Base-by-base conservation (phyloP, 805 yeast genomes). In the Ogataea neopini region DNA sequence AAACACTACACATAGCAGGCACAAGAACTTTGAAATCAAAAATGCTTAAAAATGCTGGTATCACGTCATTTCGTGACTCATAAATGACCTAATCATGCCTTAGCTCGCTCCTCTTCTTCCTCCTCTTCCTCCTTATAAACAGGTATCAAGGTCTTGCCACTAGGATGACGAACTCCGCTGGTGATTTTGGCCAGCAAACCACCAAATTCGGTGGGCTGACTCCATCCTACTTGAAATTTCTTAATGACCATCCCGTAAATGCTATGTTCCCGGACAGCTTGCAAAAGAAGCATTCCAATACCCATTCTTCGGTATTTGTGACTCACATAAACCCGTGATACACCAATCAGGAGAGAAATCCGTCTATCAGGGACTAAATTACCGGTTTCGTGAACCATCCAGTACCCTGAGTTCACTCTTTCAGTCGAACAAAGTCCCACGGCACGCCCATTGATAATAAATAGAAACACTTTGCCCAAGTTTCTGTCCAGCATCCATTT, bases 121-220 rank as follows among this genome's bases (percentile, higher is more conserved):
- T 26, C 40, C 17, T 43, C 51, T 7, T 52, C 53, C 47, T 61
- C 66, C n/a, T 54, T 53, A 57, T 79, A 80, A 1, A 80, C 76
- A 0, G 84, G 83, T 5, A 80, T 65, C 33, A 80, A 62, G 0
- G 60, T 50, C 52, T 72, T 76, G 0, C 84, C 84, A 22, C 75
- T 66, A 47, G 73, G 75, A 58, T 84, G 88, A 22, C 48, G 62
- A 1, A 75, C 77, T 0, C 84, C 81, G 57, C 80, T 82, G 58
- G 79, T 84, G 25, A 59, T 65, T 28, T 61, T 62, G 0, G 90
- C 88, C 26, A 84, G 68, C 47, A 74, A 71, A 1, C 81, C 80
- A 0, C 92, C 92, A 48, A 75, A 72, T 42, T 72, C 77, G 48
- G 86, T 80, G 0, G 91, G 90, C 60, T 85, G 92, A 37, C 88